phyloP scores from a whole-genome alignment of 768 basidiomycete genomes.

The Leucocoprinus sp. region DNA sequence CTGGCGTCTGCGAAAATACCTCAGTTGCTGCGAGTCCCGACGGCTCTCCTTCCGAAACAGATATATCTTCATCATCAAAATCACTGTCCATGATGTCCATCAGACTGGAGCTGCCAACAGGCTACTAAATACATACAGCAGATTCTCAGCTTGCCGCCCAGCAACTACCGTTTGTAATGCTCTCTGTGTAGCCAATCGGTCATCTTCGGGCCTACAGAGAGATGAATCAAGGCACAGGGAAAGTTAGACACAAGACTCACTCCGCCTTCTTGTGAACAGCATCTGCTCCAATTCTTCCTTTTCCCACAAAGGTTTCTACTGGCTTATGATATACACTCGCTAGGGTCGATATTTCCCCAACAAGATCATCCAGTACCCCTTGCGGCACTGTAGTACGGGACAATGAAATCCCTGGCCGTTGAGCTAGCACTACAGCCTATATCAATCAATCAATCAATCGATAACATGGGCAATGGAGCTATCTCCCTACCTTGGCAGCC shows the following conservation, averaged over 20 bases:
- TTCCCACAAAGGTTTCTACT: constrained; percentile 89
- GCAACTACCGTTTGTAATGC: constrained; percentile 87
- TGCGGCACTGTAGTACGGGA: constrained; percentile 87
- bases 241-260: constrained; percentile 28
- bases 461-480: not conserved
- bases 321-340: constrained; percentile 98
- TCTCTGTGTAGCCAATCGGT: constrained; percentile 66
- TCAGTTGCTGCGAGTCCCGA: constrained; percentile 75
- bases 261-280: constrained; percentile 59
- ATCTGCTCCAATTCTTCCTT: constrained; percentile 81
- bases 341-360: constrained; percentile 81
- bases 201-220: constrained; percentile 59
- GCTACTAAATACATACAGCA: constrained; percentile 42
- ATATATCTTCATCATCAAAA: constrained; percentile 61
- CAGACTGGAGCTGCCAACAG: not conserved
- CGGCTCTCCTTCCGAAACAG: constrained; percentile 51
- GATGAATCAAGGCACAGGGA: constrained; percentile 2
- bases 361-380: constrained; percentile 81
- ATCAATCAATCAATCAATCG: not conserved
- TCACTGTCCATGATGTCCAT: constrained; percentile 35
- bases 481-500: constrained; percentile 73
- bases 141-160: constrained; percentile 90
- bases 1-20: constrained; percentile 61
- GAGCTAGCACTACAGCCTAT: constrained; percentile 79
- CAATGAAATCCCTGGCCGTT: constrained; percentile 88